phyloP scores from a whole-genome alignment of 2,329 filamentous ascomycete genomes.

The Pseudogymnoascus sp. region DNA sequence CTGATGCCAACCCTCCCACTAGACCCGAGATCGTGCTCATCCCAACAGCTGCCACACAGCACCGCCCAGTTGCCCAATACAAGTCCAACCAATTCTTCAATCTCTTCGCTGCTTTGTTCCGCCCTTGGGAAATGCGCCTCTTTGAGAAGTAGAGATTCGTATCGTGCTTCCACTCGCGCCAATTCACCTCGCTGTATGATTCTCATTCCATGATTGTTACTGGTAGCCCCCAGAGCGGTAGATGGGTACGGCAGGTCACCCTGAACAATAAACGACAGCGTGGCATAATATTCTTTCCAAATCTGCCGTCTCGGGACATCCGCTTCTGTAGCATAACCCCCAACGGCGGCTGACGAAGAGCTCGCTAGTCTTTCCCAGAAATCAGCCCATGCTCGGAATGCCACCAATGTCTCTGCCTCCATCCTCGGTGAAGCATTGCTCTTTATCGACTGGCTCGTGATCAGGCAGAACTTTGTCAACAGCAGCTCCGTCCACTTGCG shows the following conservation, averaged over 20 bases:
- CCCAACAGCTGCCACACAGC: constrained; percentile 73
- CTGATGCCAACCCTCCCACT: constrained; percentile 72
- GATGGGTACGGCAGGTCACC: constrained; percentile 54
- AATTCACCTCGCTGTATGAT: constrained; percentile 67
- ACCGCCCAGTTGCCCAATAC: constrained; percentile 81
- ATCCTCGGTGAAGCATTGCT: constrained; percentile 43
- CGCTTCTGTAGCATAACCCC: constrained; percentile 52
- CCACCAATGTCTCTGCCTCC: constrained; percentile 47
- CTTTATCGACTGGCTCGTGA: constrained; percentile 54
- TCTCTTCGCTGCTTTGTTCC: constrained; percentile 66
- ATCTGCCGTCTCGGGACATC: constrained; percentile 58
- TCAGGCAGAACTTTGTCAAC: constrained; percentile 66
- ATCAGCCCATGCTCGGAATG: constrained; percentile 60
- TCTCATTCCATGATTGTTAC: constrained; percentile 47
- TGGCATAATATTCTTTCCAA: constrained; percentile 80
- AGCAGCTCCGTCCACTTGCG: constrained; percentile 73
- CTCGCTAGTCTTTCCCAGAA: constrained; percentile 53
- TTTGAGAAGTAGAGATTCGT: constrained; percentile 69
- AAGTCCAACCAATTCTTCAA: constrained; percentile 74
- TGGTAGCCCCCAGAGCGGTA: constrained; percentile 32
- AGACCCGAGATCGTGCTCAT: constrained; percentile 70
- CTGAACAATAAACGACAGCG: constrained; percentile 69
- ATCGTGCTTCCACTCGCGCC: constrained; percentile 69
- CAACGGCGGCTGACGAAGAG: constrained; percentile 38
- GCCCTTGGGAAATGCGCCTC: constrained; percentile 82